A percentile compares a stretch with the other conserved stretches of the same genome.
Evolutionary conservation across 2,329 filamentous ascomycete species (phyloP).

Genomic region (Colletotrichum camelliae): DNA sequence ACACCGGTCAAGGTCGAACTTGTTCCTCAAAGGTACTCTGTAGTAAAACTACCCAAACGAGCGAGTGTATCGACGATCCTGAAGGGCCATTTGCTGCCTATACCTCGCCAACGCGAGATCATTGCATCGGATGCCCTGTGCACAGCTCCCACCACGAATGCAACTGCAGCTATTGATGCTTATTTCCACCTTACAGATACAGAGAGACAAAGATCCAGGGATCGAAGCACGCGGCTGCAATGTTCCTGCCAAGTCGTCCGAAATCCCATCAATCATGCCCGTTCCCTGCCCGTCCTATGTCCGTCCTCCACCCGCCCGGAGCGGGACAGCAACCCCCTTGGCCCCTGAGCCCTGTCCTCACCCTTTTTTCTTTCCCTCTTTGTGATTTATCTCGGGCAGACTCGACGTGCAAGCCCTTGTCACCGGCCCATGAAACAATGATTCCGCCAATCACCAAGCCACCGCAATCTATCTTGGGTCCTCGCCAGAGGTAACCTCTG

Average conservation of each 20-base stretch:
- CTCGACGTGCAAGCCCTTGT: neutral
- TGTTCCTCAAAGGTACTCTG: neutral
- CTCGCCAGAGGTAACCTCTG: slow-evolving; percentile 2
- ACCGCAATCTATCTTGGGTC: neutral
- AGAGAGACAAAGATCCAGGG: neutral
- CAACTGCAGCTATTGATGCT: slow-evolving; percentile 1
- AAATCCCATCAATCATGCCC: slow-evolving; percentile 16
- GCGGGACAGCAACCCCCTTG: neutral
- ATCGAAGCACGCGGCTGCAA: neutral
- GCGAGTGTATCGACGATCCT: neutral
- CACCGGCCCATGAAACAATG: slow-evolving; percentile 2
- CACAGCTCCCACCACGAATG: neutral
- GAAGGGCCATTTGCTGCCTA: neutral
- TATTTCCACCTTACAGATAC: neutral
- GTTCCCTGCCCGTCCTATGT: neutral
- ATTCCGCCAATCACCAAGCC: slow-evolving; percentile 19
- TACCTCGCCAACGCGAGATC: neutral
- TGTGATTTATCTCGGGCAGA: slow-evolving; percentile 8
- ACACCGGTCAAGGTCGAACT: neutral
- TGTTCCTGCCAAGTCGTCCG: slow-evolving; percentile 3
- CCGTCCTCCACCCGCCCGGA: slow-evolving; percentile 1
- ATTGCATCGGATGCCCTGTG: neutral
- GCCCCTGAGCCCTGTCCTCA: neutral
- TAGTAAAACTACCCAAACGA: neutral
- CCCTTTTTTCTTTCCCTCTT: neutral